Evolutionary conservation across 2,329 filamentous ascomycete species (phyloP).

Genomic region (Trichoderma endophyticum): DNA sequence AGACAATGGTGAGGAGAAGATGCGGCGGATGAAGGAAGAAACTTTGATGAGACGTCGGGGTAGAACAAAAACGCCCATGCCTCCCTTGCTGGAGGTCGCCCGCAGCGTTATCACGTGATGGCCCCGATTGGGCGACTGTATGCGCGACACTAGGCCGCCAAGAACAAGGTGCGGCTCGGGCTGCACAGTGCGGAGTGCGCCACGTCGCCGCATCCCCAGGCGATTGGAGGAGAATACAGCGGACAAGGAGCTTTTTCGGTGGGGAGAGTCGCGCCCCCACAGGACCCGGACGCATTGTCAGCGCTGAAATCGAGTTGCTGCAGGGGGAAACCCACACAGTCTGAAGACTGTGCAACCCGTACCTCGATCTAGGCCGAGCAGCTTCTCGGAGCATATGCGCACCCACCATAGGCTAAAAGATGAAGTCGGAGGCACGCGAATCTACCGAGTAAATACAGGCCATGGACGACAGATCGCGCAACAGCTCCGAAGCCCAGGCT

Average conservation of each 20-base stretch:
- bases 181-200: neutral
- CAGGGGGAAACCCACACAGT: neutral
- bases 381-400: neutral
- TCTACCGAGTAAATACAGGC: neutral
- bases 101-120: constrained; percentile 4
- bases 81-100: constrained; percentile 1
- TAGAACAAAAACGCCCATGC: constrained; percentile 1
- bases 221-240: neutral
- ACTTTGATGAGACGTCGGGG: constrained; percentile 12
- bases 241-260: neutral
- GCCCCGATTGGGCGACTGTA: neutral
- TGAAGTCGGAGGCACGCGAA: neutral
- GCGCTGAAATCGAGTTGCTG: neutral
- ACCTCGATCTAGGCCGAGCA: neutral
- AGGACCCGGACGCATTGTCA: neutral
- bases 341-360: neutral
- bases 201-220: neutral
- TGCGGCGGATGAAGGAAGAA: constrained; percentile 6
- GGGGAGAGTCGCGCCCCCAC: neutral
- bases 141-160: constrained; percentile 10
- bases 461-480: constrained; percentile 29
- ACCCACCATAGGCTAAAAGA: neutral
- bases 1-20: neutral
- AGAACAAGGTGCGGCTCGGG: neutral
- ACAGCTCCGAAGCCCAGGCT: constrained; percentile 26